These are phyloP conservation scores for Lasiosphaeria ovina DNA, from an alignment of 495 filamentous ascomycete species.

Conservation along the genomic window DNA sequence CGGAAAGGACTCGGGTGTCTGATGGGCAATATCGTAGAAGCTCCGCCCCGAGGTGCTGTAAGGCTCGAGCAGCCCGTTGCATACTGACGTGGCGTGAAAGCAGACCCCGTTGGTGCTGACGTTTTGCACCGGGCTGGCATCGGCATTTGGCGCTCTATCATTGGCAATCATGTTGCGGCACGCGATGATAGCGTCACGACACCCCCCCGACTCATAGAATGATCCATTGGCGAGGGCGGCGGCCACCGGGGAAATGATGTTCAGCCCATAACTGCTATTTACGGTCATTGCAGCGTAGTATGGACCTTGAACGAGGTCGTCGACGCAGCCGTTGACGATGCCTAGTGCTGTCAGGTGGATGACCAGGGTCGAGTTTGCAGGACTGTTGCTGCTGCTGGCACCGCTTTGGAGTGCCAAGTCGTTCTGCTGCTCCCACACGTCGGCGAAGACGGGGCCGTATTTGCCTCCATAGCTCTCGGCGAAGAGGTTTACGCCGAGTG, in stretches of 20 bases:
- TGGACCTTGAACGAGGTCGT: conserved; percentile 65
- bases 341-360: conserved; percentile 58
- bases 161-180: conserved; percentile 44
- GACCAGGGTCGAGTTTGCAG: conserved; percentile 45
- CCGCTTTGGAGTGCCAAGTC: conserved; percentile 28
- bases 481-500: conserved; percentile 60
- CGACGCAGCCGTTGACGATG: conserved; percentile 74
- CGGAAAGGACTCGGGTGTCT: conserved; percentile 60
- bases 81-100: conserved; percentile 38
- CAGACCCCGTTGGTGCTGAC: conserved; percentile 48
- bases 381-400: conserved; percentile 39
- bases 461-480: conserved; percentile 64
- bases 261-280: conserved; percentile 74
- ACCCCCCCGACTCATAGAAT: conserved; percentile 50
- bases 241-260: conserved; percentile 52
- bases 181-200: conserved; percentile 48
- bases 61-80: conserved; percentile 47
- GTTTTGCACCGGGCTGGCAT: conserved; percentile 35
- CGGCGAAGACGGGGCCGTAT: conserved; percentile 62
- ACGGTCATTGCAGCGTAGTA: conserved; percentile 66
- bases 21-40: conserved; percentile 61
- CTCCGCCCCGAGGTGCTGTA: conserved; percentile 49
- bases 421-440: conserved; percentile 63
- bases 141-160: conserved; percentile 43
- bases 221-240: conserved; percentile 38